Evolutionary conservation across 352 stramenopile species (phyloP).

Genomic region (Pythium sp.): DNA sequence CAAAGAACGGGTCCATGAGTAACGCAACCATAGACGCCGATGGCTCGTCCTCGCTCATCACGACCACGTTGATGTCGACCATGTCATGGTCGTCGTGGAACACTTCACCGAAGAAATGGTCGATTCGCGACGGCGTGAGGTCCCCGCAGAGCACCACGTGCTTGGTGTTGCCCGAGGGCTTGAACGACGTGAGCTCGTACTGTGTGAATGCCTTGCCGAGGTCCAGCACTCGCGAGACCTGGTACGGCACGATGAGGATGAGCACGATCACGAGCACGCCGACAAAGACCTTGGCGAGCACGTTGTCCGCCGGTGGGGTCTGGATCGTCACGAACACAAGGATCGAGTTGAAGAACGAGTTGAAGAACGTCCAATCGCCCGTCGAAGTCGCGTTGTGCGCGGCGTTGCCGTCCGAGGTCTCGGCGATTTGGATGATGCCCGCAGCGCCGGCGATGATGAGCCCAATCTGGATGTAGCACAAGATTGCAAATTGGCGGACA

Average conservation of each 20-base stretch:
- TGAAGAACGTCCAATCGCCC: constrained; percentile 88
- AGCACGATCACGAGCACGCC: constrained; percentile 80
- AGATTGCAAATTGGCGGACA: constrained; percentile 72
- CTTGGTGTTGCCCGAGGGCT: constrained; percentile 50
- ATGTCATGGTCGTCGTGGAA: constrained; percentile 88
- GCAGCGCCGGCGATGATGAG: constrained; percentile 74
- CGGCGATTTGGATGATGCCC: constrained; percentile 82
- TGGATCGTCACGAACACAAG: constrained; percentile 88
- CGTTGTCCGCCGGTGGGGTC: constrained; percentile 76
- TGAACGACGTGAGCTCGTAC: constrained; percentile 76
- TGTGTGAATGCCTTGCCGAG: constrained; percentile 68
- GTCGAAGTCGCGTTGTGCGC: constrained; percentile 43
- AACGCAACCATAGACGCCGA: constrained; percentile 72
- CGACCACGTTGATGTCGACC: constrained; percentile 72
- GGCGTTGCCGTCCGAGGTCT: constrained; percentile 62
- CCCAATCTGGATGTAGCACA: constrained; percentile 82
- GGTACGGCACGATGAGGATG: constrained; percentile 84
- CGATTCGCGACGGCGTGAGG: constrained; percentile 74
- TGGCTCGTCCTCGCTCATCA: constrained; percentile 74
- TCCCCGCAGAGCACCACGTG: constrained; percentile 85
- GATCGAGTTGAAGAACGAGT: constrained; percentile 87
- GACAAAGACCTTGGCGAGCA: constrained; percentile 79
- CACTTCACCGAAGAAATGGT: constrained; percentile 85
- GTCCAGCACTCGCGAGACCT: constrained; percentile 82
- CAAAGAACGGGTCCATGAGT: constrained; percentile 82